Percentiles rank a stretch among this genome's conserved stretches.
Conservation (phyloP, 2,329 filamentous ascomycete species). For the Diaporthe vexans region DNA sequence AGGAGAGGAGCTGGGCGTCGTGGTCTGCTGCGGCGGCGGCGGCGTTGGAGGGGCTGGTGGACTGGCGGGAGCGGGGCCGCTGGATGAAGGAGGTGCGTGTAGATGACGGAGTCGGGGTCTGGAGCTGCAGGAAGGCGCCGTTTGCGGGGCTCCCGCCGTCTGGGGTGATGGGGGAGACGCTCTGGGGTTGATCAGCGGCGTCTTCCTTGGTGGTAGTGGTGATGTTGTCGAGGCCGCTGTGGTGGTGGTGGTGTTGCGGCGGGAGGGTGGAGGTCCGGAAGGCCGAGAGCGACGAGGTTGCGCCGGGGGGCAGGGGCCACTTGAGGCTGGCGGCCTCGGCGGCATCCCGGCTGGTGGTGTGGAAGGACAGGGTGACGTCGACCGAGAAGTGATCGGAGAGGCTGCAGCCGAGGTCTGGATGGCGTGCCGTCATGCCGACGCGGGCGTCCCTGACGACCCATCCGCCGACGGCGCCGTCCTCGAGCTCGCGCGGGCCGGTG, state of each 20-base stretch:
- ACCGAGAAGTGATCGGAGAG: slow-evolving; percentile 97
- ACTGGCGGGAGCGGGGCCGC: slow-evolving; percentile 43
- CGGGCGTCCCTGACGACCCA: slow-evolving; percentile 81
- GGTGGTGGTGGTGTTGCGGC: slow-evolving; percentile 44
- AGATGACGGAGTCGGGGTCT: slow-evolving; percentile 51
- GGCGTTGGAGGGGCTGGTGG: slow-evolving; percentile 40
- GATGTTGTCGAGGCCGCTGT: slow-evolving; percentile 32
- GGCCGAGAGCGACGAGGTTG: slow-evolving; percentile 38
- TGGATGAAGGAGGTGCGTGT: slow-evolving; percentile 32
- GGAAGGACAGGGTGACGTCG: slow-evolving; percentile 78
- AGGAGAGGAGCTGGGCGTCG: slow-evolving; percentile 44
- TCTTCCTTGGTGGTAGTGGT: slow-evolving; percentile 44
- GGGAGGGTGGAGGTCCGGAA: slow-evolving; percentile 40
- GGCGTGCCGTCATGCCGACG: slow-evolving; percentile 85
- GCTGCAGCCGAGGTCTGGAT: slow-evolving; percentile 85
- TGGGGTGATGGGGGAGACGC: slow-evolving; percentile 25
- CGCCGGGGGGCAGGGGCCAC: slow-evolving; percentile 39
- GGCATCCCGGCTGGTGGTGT: slow-evolving; percentile 44
- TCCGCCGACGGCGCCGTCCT: slow-evolving; percentile 49
- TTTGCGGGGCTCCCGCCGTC: slow-evolving; percentile 42
- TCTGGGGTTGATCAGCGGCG: slow-evolving; percentile 46
- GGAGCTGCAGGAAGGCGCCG: slow-evolving; percentile 54
- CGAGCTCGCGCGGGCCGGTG: slow-evolving; percentile 52
- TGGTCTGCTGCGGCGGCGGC: slow-evolving; percentile 19
- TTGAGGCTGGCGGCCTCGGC: slow-evolving; percentile 43